Evolutionary conservation across 2,329 filamentous ascomycete genomes (phyloP).

Genomic region (Calonectria pseudoreteaudii): DNA sequence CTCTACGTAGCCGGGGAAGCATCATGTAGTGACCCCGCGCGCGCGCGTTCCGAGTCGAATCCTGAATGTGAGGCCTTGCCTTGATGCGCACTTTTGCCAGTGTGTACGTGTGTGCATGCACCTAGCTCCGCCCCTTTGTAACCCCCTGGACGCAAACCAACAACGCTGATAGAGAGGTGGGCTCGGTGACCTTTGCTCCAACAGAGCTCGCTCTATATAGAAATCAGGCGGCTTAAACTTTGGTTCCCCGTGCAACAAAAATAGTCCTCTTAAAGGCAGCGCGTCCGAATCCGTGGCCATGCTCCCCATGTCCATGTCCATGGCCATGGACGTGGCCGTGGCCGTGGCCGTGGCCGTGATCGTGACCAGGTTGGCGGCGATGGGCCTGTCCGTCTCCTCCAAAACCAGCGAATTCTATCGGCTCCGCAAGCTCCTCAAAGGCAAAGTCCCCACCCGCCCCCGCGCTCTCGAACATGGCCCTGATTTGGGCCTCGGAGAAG

Average conservation of each 20-base stretch:
- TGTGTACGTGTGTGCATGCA: neutral
- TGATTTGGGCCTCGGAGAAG: slow-evolving; percentile 71
- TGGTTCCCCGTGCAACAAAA: slow-evolving; percentile 64
- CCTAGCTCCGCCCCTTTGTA: neutral
- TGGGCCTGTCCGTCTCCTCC: slow-evolving; percentile 19
- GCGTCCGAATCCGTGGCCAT: neutral
- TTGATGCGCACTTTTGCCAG: neutral
- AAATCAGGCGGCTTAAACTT: slow-evolving; percentile 38
- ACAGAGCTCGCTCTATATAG: neutral
- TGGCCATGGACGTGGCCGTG: too few relatives aligned
- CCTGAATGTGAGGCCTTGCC: neutral
- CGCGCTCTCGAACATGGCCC: slow-evolving; percentile 71
- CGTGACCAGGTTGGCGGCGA: slow-evolving; percentile 12
- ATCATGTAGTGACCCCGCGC: neutral
- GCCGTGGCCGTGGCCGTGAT: slow-evolving; percentile 38
- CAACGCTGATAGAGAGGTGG: neutral
- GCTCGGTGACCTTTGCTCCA: neutral
- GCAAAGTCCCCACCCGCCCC: slow-evolving; percentile 69
- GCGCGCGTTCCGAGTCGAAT: neutral
- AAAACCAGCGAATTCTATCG: slow-evolving; percentile 54
- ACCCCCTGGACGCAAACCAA: neutral
- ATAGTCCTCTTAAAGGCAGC: slow-evolving; percentile 25
- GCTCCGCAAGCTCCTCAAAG: slow-evolving; percentile 65
- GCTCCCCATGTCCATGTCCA: neutral
- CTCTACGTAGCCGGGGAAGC: neutral